These are phyloP conservation scores for Spizellomyces sp. DNA, from an alignment of 192 early-diverging fungal genomes.

Conservation along the genomic window DNA sequence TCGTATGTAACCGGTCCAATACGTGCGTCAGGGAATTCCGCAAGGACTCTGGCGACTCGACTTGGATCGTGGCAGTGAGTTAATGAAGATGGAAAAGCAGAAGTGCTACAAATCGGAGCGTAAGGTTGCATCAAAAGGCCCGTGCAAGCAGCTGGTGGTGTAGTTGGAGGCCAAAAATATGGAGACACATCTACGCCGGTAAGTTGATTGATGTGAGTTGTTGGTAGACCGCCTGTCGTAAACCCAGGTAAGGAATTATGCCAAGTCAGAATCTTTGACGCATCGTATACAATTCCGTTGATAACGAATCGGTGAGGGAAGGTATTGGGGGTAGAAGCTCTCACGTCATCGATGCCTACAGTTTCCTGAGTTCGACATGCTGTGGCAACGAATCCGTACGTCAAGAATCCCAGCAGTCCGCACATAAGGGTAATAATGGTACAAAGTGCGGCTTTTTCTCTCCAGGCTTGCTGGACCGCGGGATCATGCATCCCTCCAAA, in stretches of 20 bases:
- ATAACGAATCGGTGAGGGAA: slow-evolving; percentile 25
- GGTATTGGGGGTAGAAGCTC: slow-evolving; percentile 6
- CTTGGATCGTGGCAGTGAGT: slow-evolving; percentile 32
- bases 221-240: background rate
- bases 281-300: slow-evolving; percentile 42
- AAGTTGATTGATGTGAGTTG: background rate
- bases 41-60: background rate
- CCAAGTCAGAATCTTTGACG: slow-evolving; percentile 15
- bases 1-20: slow-evolving; percentile 34
- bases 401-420: slow-evolving; percentile 45
- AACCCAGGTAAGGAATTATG: slow-evolving; percentile 32
- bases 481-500: slow-evolving; percentile 72
- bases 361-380: slow-evolving; percentile 15
- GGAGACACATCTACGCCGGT: slow-evolving; percentile 38
- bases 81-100: slow-evolving; percentile 1
- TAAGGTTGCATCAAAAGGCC: slow-evolving; percentile 7
- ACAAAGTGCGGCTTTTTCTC: slow-evolving; percentile 93
- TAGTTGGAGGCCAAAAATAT: slow-evolving; percentile 27
- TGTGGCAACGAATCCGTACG: slow-evolving; percentile 45
- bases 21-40: background rate
- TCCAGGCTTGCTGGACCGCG: slow-evolving; percentile 90
- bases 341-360: slow-evolving; percentile 15
- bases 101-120: slow-evolving; percentile 26
- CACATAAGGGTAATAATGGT: slow-evolving; percentile 81
- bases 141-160: slow-evolving; percentile 12